Evolutionary conservation across 805 yeast genomes (phyloP).

Genomic region (Kluyveromyces siamensis): DNA sequence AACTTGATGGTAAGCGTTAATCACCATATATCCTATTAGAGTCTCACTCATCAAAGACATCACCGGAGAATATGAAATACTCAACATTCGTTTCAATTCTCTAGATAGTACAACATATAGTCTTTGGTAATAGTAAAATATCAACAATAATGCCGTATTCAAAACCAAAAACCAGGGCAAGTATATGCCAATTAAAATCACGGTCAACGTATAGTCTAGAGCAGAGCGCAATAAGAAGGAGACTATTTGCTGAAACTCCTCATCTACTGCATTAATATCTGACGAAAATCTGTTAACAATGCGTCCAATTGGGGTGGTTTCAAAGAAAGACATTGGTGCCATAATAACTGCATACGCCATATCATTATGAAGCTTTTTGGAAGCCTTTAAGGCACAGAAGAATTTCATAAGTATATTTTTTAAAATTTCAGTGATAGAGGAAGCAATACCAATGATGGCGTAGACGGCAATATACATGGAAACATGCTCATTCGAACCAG

Average conservation of each 20-base stretch:
- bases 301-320: slow-evolving; percentile 61
- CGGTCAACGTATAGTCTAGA: slow-evolving; percentile 39
- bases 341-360: slow-evolving; percentile 47
- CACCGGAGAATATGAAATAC: slow-evolving; percentile 65
- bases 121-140: slow-evolving; percentile 63
- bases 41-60: slow-evolving; percentile 80
- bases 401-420: slow-evolving; percentile 42
- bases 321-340: slow-evolving; percentile 61
- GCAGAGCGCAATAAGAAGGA: slow-evolving; percentile 37
- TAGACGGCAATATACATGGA: slow-evolving; percentile 43
- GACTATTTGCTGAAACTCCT: slow-evolving; percentile 45
- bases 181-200: slow-evolving; percentile 41
- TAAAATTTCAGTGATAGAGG: slow-evolving; percentile 39
- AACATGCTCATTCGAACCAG: slow-evolving; percentile 36
- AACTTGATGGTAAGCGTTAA: slow-evolving; percentile 65
- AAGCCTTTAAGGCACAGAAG: slow-evolving; percentile 47
- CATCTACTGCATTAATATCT: slow-evolving; percentile 52
- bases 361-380: slow-evolving; percentile 43
- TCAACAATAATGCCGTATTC: slow-evolving; percentile 34
- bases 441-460: slow-evolving; percentile 44
- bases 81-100: slow-evolving; percentile 67
- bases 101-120: slow-evolving; percentile 64
- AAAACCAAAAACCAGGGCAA: slow-evolving; percentile 48
- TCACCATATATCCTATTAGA: slow-evolving; percentile 65
- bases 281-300: slow-evolving; percentile 56